Evolutionary conservation across 2,329 filamentous ascomycete species (phyloP), one percentile per base, ranked within the genome.

Genomic region (Alternaria hordeiaustralica): DNA sequence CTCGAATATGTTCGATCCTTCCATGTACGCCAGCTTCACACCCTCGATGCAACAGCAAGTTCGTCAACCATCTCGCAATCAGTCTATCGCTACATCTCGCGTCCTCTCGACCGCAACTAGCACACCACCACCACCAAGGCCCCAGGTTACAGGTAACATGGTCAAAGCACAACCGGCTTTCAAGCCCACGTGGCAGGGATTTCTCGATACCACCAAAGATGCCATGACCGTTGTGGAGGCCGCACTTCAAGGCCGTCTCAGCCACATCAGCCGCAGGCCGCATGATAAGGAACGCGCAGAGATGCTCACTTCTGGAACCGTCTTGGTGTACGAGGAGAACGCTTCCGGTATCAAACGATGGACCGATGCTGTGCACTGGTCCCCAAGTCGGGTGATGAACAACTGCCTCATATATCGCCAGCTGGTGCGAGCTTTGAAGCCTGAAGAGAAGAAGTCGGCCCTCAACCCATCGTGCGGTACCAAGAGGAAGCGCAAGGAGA

Each of bases 341-440:
- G 90, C 92, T 0, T 96, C 94, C 0, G 93, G 93, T 6, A 97
- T 97, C 82, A 96, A 96, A 82, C 87, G 94, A 60, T 97, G 94
- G 94, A 97, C 94, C 0, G 94, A 97, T 71, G 94, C 94, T 13
- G 88, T 95, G 11, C 90, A 91, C 7, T 97, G 94, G 94, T 96
- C 92, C 71, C 94, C 94, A 0, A 96, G 90, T 79, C 90, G 92
- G 15, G 95, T 96, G 51, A 84, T 95, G 51, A 91, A 90, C 62
- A 96, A 96, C 76, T 96, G 93, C 71, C 86, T 97, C 46, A 88
- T 96, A 70, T 97, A 97, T 75, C 89, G 93, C 28, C 92, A 97
- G 78, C 86, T 96, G 4, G 73, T 76, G 12, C 73, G 77, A 30
- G 77, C 77, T 6, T 58, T 78, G 25, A 78, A 77, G 55, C 77